Conservation (phyloP, 2,329 filamentous ascomycete species). For the Cercospora citrullina region DNA sequence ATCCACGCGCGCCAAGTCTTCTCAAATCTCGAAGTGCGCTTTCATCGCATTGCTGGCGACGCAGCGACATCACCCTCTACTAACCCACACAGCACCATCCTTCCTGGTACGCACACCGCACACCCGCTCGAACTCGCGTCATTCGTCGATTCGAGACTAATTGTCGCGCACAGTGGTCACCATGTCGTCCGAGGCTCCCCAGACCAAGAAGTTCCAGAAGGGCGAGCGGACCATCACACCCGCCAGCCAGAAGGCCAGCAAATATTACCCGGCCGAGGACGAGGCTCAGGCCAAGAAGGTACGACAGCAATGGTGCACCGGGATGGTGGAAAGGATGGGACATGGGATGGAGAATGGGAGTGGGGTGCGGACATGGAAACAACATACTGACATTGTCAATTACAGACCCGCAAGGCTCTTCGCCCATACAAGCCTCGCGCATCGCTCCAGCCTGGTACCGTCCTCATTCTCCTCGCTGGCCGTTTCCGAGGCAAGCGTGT, state of each 20-base stretch:
- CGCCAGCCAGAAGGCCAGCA: constrained; percentile 87
- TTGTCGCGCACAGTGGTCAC: constrained; percentile 26
- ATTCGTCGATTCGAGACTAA: background rate
- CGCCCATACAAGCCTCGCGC: constrained; percentile 83
- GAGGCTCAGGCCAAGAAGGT: constrained; percentile 90
- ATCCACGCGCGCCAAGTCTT: constrained; percentile 5
- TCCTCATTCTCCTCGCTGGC: constrained; percentile 98
- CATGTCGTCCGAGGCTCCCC: constrained; percentile 36
- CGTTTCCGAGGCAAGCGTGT: constrained; percentile 99
- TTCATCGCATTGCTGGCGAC: constrained; percentile 9
- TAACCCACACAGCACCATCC: constrained; percentile 19
- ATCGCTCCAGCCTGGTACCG: constrained; percentile 88
- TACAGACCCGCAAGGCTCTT: constrained; percentile 89
- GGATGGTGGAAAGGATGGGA: background rate
- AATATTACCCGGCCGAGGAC: constrained; percentile 98
- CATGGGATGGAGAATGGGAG: background rate
- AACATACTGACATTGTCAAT: constrained; percentile 21
- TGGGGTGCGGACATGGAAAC: constrained; percentile 5
- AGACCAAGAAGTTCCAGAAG: constrained; percentile 97
- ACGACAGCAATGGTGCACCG: constrained; percentile 46
- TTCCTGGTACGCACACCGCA: constrained; percentile 15
- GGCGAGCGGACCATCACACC: constrained; percentile 88
- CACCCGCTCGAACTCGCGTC: background rate
- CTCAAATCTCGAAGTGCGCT: constrained; percentile 7
- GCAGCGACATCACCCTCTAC: constrained; percentile 17